A percentile compares a stretch with the other conserved stretches of the same genome.
phyloP scores from a whole-genome alignment of 371 early-diverging fungal species.

The Apophysomyces elegans region DNA sequence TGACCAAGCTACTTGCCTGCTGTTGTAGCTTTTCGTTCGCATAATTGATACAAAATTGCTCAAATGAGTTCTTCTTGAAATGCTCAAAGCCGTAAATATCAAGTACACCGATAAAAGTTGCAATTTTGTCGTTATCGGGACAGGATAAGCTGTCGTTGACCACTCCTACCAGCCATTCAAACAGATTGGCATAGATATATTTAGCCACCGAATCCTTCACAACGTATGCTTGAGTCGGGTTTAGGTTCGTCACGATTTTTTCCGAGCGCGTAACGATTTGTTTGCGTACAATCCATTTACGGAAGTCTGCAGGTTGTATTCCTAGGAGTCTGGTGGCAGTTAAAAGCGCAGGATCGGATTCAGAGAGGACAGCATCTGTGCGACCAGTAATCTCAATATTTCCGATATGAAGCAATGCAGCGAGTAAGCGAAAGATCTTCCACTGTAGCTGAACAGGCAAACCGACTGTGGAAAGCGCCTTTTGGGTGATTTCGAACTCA shows the following conservation, averaged over 20 bases:
- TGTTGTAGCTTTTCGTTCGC: slow-evolving; percentile 97
- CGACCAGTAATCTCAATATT: slow-evolving; percentile 79
- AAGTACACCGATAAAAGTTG: slow-evolving; percentile 87
- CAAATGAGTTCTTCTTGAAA: slow-evolving; percentile 96
- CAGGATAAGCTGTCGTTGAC: slow-evolving; percentile 73
- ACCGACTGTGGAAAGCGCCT: slow-evolving; percentile 83
- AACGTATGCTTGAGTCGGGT: slow-evolving; percentile 68
- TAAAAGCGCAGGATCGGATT: slow-evolving; percentile 65
- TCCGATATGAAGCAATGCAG: slow-evolving; percentile 87
- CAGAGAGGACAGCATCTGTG: slow-evolving; percentile 66
- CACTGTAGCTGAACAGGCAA: slow-evolving; percentile 77
- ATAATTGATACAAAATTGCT: slow-evolving; percentile 98
- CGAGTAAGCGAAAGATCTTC: slow-evolving; percentile 83
- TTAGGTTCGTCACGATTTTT: slow-evolving; percentile 78
- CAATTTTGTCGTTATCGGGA: slow-evolving; percentile 45
- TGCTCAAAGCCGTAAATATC: slow-evolving; percentile 96
- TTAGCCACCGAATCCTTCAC: slow-evolving; percentile 91
- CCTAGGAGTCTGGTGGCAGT: slow-evolving; percentile 69
- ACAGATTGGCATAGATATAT: slow-evolving; percentile 86
- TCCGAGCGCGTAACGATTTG: slow-evolving; percentile 85
- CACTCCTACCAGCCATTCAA: slow-evolving; percentile 87
- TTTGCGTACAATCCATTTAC: slow-evolving; percentile 86
- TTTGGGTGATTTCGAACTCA: slow-evolving; percentile 83
- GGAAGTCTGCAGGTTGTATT: slow-evolving; percentile 69
- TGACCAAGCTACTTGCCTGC: slow-evolving; percentile 36